Conservation (phyloP, 805 yeast species). For the Hanseniaspora clermontiae region DNA sequence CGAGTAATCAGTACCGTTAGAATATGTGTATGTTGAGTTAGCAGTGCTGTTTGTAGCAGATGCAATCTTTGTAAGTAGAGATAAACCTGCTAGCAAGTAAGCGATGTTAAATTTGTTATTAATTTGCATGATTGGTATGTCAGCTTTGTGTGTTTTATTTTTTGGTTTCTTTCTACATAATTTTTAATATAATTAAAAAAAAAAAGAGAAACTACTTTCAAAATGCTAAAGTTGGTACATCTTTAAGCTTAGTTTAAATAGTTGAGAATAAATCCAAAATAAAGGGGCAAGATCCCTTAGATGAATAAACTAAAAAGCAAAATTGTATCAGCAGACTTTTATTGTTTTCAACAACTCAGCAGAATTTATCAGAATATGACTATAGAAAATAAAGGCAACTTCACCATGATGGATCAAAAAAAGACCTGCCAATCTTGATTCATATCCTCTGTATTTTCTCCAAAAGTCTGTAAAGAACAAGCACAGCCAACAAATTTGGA, state of each 20-base stretch:
- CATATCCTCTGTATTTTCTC: neutral
- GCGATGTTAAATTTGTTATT: neutral
- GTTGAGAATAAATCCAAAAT: neutral
- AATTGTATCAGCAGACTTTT: neutral
- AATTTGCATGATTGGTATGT: neutral
- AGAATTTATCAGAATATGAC: neutral
- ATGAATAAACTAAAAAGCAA: neutral
- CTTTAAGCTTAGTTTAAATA: neutral
- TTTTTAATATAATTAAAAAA: neutral
- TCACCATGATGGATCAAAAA: neutral
- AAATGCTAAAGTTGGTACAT: too few relatives aligned
- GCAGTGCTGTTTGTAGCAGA: neutral
- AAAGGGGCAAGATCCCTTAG: neutral
- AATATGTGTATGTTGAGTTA: slow-evolving; percentile 3
- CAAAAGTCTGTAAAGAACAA: neutral
- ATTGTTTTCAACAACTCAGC: neutral
- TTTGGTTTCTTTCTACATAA: neutral
- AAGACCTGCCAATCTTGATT: neutral
- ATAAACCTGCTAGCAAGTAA: neutral
- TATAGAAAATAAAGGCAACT: neutral
- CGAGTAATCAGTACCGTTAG: neutral
- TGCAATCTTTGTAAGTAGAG: neutral
- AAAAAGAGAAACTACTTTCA: neutral
- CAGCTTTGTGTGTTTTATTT: neutral
- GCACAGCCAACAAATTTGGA: neutral